A percentile compares a stretch with the other conserved stretches of the same genome.
These are phyloP conservation scores for Avena insularis DNA, from an alignment of 176 grass and related monocot species.

Conservation along the genomic window DNA sequence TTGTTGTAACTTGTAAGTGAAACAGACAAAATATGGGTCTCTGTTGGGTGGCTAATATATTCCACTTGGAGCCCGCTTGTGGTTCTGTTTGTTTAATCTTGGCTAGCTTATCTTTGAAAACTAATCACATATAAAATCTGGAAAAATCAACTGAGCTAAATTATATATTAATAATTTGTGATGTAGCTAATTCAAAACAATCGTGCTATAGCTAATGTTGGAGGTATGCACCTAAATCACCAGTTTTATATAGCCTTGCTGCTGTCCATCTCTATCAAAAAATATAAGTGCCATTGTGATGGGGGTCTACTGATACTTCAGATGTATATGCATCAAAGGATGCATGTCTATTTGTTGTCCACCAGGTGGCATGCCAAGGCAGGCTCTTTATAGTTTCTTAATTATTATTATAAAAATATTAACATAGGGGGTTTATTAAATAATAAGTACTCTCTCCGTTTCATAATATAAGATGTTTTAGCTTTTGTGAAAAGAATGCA, in stretches of 20 bases:
- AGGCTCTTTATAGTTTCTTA: neutral
- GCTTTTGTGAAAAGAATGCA: too few species aligned
- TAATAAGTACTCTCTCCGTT: too few species aligned
- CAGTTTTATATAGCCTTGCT: conserved; percentile 4
- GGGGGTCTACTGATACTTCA: conserved; percentile 7
- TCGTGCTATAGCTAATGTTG: neutral
- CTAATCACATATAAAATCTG: neutral
- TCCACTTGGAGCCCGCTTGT: neutral
- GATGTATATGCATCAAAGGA: neutral
- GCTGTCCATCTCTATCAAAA: conserved; percentile 18
- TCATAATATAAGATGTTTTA: too few species aligned
- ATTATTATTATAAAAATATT: neutral
- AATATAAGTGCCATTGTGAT: conserved; percentile 26
- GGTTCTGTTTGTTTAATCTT: conserved; percentile 15
- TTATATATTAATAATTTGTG: neutral
- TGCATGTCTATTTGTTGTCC: neutral
- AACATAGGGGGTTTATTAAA: neutral
- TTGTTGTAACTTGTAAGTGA: conserved; percentile 29
- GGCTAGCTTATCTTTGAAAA: conserved; percentile 23
- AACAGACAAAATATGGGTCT: neutral
- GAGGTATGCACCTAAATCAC: neutral
- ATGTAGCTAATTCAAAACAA: neutral
- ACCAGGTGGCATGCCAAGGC: neutral
- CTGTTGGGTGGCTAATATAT: conserved; percentile 18
- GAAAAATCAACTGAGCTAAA: neutral